Base-by-base conservation (phyloP, 2,329 filamentous ascomycete species). In the Xylaria sp. region DNA sequence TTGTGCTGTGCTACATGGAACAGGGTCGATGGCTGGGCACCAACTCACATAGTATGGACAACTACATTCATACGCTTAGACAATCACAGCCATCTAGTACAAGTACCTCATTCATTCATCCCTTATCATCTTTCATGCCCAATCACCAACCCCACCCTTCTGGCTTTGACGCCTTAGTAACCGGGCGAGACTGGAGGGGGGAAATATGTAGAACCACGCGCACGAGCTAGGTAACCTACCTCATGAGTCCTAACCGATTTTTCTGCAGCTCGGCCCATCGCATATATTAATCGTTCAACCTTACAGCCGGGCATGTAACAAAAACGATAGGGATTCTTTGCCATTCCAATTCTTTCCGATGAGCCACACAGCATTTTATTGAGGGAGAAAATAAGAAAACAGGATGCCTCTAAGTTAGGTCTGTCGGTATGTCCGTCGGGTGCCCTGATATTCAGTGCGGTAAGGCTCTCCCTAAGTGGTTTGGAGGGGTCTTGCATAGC, bases 1-100 rank as follows among this genome's bases (percentile, higher is more conserved):
- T n/a, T 34, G 23, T 32, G 41, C 36, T 30, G 43, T 32, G 41
- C 36, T 30, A 41, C 63, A 69, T 39, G 63, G 59, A 60, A 53
- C 43, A 61, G 46, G 58, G 59, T 30, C 25, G 53, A 41, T 56
- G 59, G 55, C 67, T 69, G 67, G 67, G 67, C 63, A 66, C 60
- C 55, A 68, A 68, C 36, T n/a, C 32, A 43, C n/a, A 3, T 12
- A 20, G 25, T 20, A 36, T 23, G 28, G 15, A 63, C 28, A 52
- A 20, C 48, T 20, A 32, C 48, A 20, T 30, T n/a, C n/a, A 18
- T 32, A 18, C 25, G 46, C 25, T n/a, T 23, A 50, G 28, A 32
- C 6, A 7, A 32, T 18, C 28, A 32, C 6, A 7, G n/a, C 9
- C 28, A 32, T 32, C 25, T n/a, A 52, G 36, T 39, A 30, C 15